Evolutionary conservation across 352 stramenopile genomes (phyloP).

Genomic region (Phytophthora fragariaefolia): DNA sequence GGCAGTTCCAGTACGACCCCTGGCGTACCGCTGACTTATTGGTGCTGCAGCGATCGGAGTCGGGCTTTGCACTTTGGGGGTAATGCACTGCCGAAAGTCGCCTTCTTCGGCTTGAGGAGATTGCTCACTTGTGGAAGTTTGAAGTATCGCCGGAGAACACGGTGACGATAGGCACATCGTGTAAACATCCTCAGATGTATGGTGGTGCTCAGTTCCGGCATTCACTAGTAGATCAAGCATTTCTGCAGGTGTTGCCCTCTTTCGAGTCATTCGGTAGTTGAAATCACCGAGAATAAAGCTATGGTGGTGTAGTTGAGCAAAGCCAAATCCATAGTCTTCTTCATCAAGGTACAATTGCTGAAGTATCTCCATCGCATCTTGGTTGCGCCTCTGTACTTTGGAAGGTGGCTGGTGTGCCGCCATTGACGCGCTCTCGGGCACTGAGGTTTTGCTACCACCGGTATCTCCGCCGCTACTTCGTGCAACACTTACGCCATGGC

Average conservation of each 20-base stretch:
- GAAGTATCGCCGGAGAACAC: constrained; percentile 35
- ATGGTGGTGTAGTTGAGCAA: constrained; percentile 83
- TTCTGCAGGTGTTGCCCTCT: constrained; percentile 49
- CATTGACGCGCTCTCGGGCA: constrained; percentile 9
- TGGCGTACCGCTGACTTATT: constrained; percentile 11
- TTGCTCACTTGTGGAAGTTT: constrained; percentile 36
- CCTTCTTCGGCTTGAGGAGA: constrained; percentile 31
- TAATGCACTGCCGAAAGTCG: constrained; percentile 58
- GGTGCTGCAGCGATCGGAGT: constrained; percentile 16
- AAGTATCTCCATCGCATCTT: constrained; percentile 83
- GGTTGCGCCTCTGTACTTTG: constrained; percentile 82
- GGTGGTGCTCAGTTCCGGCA: constrained; percentile 28
- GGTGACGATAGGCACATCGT: constrained; percentile 34
- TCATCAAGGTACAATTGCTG: constrained; percentile 82
- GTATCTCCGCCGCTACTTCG: constrained; percentile 31
- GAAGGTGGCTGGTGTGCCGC: constrained; percentile 50
- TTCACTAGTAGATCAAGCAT: constrained; percentile 62
- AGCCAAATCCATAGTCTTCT: constrained; percentile 88
- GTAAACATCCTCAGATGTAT: constrained; percentile 18
- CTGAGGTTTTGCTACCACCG: constrained; percentile 22
- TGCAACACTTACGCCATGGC: constrained; percentile 18
- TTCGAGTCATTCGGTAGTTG: constrained; percentile 87
- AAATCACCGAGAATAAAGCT: constrained; percentile 92
- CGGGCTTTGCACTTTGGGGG: constrained; percentile 48
- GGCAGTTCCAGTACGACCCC: constrained; percentile 14